A percentile compares a stretch with the other conserved stretches of the same genome.
These are phyloP conservation scores for Yueomyces sp. DNA, from an alignment of 805 yeast species.

Conservation along the genomic window DNA sequence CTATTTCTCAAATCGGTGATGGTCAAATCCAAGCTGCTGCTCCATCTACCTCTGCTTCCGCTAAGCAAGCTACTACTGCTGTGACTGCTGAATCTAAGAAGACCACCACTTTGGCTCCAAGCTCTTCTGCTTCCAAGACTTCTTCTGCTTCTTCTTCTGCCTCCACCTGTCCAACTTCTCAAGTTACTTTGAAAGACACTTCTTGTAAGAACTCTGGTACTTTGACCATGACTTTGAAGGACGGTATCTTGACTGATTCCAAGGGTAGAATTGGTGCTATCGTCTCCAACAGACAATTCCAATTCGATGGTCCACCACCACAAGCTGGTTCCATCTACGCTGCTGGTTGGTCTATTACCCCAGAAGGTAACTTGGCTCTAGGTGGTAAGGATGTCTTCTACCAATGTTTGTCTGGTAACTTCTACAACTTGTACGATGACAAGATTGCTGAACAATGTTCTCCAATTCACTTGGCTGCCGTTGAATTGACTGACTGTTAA, in stretches of 20 bases:
- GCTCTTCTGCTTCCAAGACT: slow-evolving; percentile 12
- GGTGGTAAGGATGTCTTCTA: slow-evolving; percentile 45
- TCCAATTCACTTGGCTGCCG: slow-evolving; percentile 38
- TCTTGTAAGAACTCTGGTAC: slow-evolving; percentile 25
- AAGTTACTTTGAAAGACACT: slow-evolving; percentile 3
- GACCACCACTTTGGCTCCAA: slow-evolving; percentile 17
- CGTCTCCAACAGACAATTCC: slow-evolving; percentile 66
- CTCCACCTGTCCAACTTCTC: slow-evolving; percentile 13
- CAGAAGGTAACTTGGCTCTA: slow-evolving; percentile 44
- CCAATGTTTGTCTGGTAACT: slow-evolving; percentile 52
- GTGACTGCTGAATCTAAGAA: slow-evolving; percentile 18
- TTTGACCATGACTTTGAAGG: slow-evolving; percentile 37
- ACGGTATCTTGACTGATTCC: slow-evolving; percentile 38
- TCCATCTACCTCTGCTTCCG: slow-evolving; percentile 11
- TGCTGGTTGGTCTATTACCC: slow-evolving; percentile 46
- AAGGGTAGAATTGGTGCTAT: slow-evolving; percentile 56
- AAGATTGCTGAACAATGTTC: slow-evolving; percentile 41
- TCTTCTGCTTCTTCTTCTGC: slow-evolving; percentile 18
- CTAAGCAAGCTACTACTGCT: slow-evolving; percentile 16
- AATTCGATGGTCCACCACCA: slow-evolving; percentile 69
- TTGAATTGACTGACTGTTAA: slow-evolving; percentile 38
- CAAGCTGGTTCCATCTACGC: slow-evolving; percentile 58
- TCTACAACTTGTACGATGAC: slow-evolving; percentile 54
- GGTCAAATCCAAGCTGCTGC: slow-evolving; percentile 27
- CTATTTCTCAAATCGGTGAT: slow-evolving; percentile 30